These are phyloP conservation scores for Trichophyton equinum DNA, from an alignment of 2,329 filamentous ascomycete genomes.

Conservation along the genomic window DNA sequence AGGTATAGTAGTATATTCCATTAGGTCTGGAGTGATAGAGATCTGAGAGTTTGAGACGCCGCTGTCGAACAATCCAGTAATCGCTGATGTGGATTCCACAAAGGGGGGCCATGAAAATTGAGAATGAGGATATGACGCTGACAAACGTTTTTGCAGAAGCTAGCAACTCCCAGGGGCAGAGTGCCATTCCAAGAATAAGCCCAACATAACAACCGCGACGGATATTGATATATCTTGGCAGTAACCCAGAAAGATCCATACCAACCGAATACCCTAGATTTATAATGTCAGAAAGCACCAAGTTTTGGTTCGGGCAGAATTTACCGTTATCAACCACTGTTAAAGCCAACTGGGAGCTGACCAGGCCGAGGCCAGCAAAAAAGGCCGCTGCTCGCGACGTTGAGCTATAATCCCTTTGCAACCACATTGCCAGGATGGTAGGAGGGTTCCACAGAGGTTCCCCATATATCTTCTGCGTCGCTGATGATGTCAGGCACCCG, in stretches of 20 bases:
- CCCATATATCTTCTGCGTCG: conserved; percentile 23
- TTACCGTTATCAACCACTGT: conserved; percentile 28
- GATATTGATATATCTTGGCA: conserved; percentile 45
- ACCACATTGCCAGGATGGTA: conserved; percentile 29
- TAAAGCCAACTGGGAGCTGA: conserved; percentile 36
- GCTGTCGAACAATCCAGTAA: conserved; percentile 25
- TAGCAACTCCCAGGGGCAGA: conserved; percentile 41
- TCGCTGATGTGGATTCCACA: conserved; percentile 23
- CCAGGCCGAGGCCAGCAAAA: conserved; percentile 35
- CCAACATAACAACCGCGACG: conserved; percentile 40
- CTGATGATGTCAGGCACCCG: conserved; percentile 28
- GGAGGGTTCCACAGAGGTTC: conserved; percentile 35
- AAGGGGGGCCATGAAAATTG: conserved; percentile 37
- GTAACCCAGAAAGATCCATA: conserved; percentile 44
- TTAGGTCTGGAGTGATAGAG: conserved; percentile 29
- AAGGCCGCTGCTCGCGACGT: conserved; percentile 34
- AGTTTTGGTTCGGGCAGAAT: not conserved
- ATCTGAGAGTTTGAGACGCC: conserved; percentile 33
- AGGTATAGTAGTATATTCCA: conserved; percentile 32
- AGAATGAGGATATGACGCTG: conserved; percentile 34
- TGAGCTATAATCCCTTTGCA: conserved; percentile 21
- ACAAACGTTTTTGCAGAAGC: conserved; percentile 37
- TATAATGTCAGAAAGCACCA: not conserved
- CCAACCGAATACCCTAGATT: conserved; percentile 31
- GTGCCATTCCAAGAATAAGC: conserved; percentile 10